Percentiles rank a stretch among this genome's conserved stretches.
These are phyloP conservation scores for Amylostereum areolatum DNA, from an alignment of 1,284 basidiomycete genomes.

Conservation along the genomic window DNA sequence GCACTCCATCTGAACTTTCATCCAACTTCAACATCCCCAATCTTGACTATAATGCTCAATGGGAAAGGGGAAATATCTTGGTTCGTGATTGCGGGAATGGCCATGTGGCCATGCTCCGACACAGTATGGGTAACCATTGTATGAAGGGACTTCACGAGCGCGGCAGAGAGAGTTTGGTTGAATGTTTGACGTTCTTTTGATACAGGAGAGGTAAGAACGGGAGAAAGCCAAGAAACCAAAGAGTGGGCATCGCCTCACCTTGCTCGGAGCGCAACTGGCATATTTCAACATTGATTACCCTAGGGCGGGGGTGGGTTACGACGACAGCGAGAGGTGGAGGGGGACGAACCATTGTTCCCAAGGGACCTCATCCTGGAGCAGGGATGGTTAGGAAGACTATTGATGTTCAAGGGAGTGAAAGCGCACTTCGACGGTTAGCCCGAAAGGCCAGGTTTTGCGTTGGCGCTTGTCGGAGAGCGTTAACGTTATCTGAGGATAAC, in stretches of 20 bases:
- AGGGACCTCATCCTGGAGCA: conserved; percentile 55
- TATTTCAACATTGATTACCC: conserved; percentile 73
- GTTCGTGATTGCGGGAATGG: conserved; percentile 69
- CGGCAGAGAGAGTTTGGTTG: conserved; percentile 45
- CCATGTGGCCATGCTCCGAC: conserved; percentile 63
- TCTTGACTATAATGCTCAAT: conserved; percentile 54
- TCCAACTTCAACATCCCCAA: conserved; percentile 56
- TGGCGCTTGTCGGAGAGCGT: conserved; percentile 70
- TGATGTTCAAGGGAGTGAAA: background rate
- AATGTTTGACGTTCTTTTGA: conserved; percentile 65
- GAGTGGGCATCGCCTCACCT: conserved; percentile 34
- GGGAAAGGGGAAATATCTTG: conserved; percentile 72
- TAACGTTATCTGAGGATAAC: conserved; percentile 50
- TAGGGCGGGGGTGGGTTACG: too few species aligned
- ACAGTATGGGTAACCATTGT: conserved; percentile 69
- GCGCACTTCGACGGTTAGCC: conserved; percentile 54
- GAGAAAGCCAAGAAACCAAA: background rate
- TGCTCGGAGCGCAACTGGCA: conserved; percentile 60
- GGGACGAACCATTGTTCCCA: conserved; percentile 76
- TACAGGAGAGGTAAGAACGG: background rate
- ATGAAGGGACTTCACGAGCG: conserved; percentile 57
- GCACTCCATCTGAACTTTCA: too few species aligned
- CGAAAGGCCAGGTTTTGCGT: conserved; percentile 74
- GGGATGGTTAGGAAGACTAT: background rate
- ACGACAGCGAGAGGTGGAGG: too few species aligned